Evolutionary conservation across 805 yeast genomes (phyloP).

Genomic region (Jamesozyma spencerorum): DNA sequence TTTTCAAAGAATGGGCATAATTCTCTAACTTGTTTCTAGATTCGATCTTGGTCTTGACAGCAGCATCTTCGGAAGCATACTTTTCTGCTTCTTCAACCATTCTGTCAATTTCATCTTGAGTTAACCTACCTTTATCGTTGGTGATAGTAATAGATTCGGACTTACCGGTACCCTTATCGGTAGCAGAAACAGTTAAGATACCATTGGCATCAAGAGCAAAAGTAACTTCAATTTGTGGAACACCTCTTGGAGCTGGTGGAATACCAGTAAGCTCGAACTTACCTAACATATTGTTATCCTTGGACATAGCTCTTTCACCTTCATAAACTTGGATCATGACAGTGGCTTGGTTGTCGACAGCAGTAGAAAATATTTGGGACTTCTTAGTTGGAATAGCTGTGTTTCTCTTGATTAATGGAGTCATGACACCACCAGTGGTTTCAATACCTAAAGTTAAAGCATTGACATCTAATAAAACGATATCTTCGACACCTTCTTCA

Average conservation of each 20-base stretch:
- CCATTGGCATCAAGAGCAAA: constrained; percentile 97
- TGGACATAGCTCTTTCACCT: constrained; percentile 97
- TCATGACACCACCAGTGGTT: constrained; percentile 99
- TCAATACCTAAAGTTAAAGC: constrained; percentile 98
- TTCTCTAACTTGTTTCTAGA: constrained; percentile 96
- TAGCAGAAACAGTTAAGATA: constrained; percentile 92
- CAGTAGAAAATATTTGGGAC: constrained; percentile 95
- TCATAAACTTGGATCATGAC: constrained; percentile 95
- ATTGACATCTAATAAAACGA: constrained; percentile 94
- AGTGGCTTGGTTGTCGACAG: constrained; percentile 99
- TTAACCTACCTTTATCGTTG: constrained; percentile 97
- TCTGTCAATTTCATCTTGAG: constrained; percentile 95
- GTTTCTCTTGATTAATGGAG: constrained; percentile 97
- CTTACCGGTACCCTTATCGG: constrained; percentile 98
- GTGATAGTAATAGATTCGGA: constrained; percentile 93
- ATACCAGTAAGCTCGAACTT: constrained; percentile 94
- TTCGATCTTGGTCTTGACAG: constrained; percentile 84
- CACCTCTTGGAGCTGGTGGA: constrained; percentile 99
- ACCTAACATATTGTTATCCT: constrained; percentile 95
- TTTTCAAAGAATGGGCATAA: constrained; percentile 89
- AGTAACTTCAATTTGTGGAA: constrained; percentile 95
- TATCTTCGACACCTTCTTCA: constrained; percentile 95
- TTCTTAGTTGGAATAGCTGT: constrained; percentile 97
- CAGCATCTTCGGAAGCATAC: constrained; percentile 93
- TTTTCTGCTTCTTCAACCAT: constrained; percentile 98